phyloP scores from a whole-genome alignment of 768 basidiomycete species.

The Russula brevipes region DNA sequence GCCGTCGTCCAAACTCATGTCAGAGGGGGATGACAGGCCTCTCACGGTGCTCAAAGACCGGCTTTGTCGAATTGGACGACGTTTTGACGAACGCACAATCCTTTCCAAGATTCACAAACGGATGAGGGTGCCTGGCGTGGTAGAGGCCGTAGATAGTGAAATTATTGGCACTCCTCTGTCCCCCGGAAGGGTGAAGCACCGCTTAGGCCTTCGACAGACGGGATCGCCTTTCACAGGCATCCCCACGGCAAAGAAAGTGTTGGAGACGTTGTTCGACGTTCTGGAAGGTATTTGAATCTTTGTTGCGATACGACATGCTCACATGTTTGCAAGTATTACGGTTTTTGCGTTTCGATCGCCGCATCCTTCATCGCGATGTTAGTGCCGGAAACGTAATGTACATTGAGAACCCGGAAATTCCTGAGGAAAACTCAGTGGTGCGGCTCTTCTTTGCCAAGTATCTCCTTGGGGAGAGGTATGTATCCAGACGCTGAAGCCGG shows the following conservation, averaged over 20 bases:
- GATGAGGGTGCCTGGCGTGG: conserved; percentile 1
- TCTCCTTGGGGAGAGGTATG: conserved; percentile 7
- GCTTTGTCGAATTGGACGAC: neutral
- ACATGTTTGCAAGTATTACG: conserved; percentile 13
- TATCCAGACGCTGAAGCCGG: neutral
- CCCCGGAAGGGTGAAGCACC: neutral
- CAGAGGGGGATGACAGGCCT: neutral
- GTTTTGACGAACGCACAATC: conserved; percentile 1
- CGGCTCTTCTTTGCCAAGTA: neutral
- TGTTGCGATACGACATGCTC: conserved; percentile 4
- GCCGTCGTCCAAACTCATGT: neutral
- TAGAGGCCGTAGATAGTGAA: neutral
- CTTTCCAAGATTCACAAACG: neutral
- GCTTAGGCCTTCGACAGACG: neutral
- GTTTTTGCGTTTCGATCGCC: neutral
- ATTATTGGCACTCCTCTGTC: neutral
- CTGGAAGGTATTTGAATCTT: conserved; percentile 11
- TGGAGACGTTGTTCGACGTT: conserved; percentile 7
- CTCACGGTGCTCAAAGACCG: neutral
- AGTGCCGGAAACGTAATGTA: conserved; percentile 1
- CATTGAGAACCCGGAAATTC: neutral
- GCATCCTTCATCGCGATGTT: conserved; percentile 2
- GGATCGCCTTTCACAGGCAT: conserved; percentile 3
- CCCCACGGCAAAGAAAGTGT: neutral
- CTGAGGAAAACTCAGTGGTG: neutral